Evolutionary conservation across 495 filamentous ascomycete species (phyloP), one percentile per base, ranked within the genome.

Genomic region (Penicillium cataractarum): DNA sequence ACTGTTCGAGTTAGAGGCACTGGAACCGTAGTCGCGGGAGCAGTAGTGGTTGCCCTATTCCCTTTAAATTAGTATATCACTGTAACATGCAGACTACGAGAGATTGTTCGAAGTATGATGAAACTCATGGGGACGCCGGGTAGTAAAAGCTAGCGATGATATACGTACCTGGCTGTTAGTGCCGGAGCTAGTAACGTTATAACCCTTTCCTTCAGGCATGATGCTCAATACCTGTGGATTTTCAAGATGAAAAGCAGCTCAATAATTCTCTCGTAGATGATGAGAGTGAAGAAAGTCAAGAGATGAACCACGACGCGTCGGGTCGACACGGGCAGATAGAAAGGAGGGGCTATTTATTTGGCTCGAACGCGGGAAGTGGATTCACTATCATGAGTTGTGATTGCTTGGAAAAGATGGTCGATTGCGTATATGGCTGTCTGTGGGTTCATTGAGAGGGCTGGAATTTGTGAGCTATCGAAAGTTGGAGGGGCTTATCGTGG

Each of bases 11-110:
- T 83, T 81, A 21, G 76, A 69, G 44, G 72, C 73, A 26, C 71
- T 62, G 42, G 58, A 69, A 24, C 80, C 79, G 60, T 82, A 83
- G 67, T 84, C 81, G 29, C 81, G 76, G 44, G 71, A 63, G 68
- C 80, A 82, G 59, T 77, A 83, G 71, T 82, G 80, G 66, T 84
- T 84, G 46, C 81, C 80, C 79, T 83, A 63, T 17, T 15, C 10
- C 24, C 7, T 17, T 0, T 3, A 32, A 26, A 10, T 27, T 42
- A 42, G 40, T 19, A 21, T 42, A 21, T 42, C 40, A 6, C 8
- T n/a, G n/a, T n/a, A n/a, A n/a, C 5, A 40, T n/a, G 15, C 4
- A n/a, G 15, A 40, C n/a, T n/a, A n/a, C n/a, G n/a, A n/a, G n/a
- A n/a, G n/a, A n/a, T n/a, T n/a, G n/a, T n/a, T n/a, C n/a, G n/a